Evolutionary conservation across 768 basidiomycete genomes (phyloP), one percentile per base, ranked within the genome.

Genomic region (Tricholoma sp.): DNA sequence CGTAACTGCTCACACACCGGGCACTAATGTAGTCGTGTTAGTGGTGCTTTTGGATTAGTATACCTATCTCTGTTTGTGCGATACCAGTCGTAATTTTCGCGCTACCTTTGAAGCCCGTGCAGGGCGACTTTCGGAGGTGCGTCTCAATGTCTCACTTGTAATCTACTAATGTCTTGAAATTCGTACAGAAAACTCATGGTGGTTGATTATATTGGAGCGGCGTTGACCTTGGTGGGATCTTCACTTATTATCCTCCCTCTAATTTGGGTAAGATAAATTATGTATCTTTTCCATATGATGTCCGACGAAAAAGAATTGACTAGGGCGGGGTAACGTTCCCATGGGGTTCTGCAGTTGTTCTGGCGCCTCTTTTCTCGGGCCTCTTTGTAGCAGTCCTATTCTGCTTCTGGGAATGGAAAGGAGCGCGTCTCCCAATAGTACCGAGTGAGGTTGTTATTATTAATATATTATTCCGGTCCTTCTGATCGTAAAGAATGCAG

Each of bases 31-130:
- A 18, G 3, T 6, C 20, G 1, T 13, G 33, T 2, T 48, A 85
- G 81, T 89, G 88, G 87, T 88, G 86, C 64, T 88, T 88, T 67
- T 89, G 86, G 83, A 76, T 89, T 48, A 85, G 80, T 20, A 73
- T 89, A 1, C 88, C 88, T 0, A 63, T 86, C 2, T 81, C 85
- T 0, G 67, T 79, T 11, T 62, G 71, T 37, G 78, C 84, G 0
- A 78, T 85, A 20, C 68, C 75, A 17, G 79, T 85, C 13, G 81
- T 89, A 3, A 61, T 79, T 15, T 80, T 86, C 57, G 69, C 87
- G 9, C 74, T 91, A 0, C 89, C 89, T 0, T 72, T 89, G n/a
- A 85, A 86, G 57, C 75, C 80, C 2, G 87, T 90, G 6, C 72
- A 76, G 11, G 89, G 89, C 0, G 72, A 81, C 55, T 77, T 84